These are phyloP conservation scores for Alternaria novae-zelandiae DNA, from an alignment of 2,329 filamentous ascomycete genomes.

Conservation along the genomic window DNA sequence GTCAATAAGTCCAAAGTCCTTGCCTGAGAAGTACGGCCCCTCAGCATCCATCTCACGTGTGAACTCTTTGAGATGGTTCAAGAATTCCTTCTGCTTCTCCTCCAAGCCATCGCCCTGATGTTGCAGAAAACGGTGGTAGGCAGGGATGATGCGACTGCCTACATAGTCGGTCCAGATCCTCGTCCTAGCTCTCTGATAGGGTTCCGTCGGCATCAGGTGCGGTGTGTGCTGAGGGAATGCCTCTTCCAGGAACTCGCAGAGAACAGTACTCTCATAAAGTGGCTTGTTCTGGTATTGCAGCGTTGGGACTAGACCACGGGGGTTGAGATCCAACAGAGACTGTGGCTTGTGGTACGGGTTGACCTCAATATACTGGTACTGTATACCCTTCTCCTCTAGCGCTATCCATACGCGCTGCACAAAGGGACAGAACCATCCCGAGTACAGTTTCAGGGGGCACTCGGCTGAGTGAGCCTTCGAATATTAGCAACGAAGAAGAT, in stretches of 20 bases:
- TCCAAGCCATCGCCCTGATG: slow-evolving; percentile 50
- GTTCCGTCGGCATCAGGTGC: slow-evolving; percentile 63
- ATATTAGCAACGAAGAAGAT: background rate
- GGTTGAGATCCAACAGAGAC: slow-evolving; percentile 73
- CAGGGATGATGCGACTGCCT: slow-evolving; percentile 69
- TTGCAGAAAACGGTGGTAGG: slow-evolving; percentile 67
- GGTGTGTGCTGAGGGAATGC: slow-evolving; percentile 62
- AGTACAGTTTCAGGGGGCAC: slow-evolving; percentile 69
- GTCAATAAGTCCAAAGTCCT: slow-evolving; percentile 70
- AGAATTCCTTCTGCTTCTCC: slow-evolving; percentile 64
- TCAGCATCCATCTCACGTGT: slow-evolving; percentile 65
- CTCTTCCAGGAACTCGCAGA: slow-evolving; percentile 80
- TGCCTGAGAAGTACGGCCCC: slow-evolving; percentile 73
- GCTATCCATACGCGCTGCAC: slow-evolving; percentile 76
- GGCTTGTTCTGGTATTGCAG: slow-evolving; percentile 64
- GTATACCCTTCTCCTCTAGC: slow-evolving; percentile 74
- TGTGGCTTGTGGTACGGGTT: slow-evolving; percentile 78
- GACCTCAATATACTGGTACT: slow-evolving; percentile 72
- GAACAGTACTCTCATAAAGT: slow-evolving; percentile 74
- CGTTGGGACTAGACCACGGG: slow-evolving; percentile 76
- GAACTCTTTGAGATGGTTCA: slow-evolving; percentile 65
- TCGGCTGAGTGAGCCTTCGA: slow-evolving; percentile 44
- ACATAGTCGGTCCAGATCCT: slow-evolving; percentile 79
- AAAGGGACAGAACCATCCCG: slow-evolving; percentile 74
- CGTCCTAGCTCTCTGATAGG: slow-evolving; percentile 69